Conservation (phyloP, 2,329 filamentous ascomycete species). For the Sordariomycetes sp. region DNA sequence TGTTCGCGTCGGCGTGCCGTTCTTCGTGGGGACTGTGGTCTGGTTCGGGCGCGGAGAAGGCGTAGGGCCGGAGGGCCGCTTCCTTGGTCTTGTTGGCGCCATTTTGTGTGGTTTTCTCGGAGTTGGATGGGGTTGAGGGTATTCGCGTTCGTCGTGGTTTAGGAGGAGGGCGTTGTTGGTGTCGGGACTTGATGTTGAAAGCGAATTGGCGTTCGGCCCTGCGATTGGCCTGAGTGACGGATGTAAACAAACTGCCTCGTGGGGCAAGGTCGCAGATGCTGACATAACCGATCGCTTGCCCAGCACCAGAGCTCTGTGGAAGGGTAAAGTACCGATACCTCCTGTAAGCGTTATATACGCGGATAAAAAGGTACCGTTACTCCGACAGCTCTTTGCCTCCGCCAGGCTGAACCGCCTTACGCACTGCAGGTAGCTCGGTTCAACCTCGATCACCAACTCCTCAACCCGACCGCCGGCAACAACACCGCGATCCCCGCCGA, state of each 20-base stretch:
- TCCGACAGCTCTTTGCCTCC: conserved; percentile 5
- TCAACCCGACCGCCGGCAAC: conserved; percentile 6
- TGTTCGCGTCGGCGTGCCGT: conserved; percentile 24
- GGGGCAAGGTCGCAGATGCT: background rate
- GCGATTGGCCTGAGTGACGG: background rate
- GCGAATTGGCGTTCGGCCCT: background rate
- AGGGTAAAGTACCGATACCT: background rate
- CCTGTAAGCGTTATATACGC: background rate
- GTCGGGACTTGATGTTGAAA: background rate
- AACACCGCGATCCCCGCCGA: conserved; percentile 8
- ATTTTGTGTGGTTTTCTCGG: conserved; percentile 21
- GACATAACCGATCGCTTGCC: background rate
- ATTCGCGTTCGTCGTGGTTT: background rate
- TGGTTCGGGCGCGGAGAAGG: conserved; percentile 27
- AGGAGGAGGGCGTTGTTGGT: background rate
- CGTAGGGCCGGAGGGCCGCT: conserved; percentile 14
- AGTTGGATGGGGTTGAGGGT: background rate
- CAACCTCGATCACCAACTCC: conserved; percentile 12
- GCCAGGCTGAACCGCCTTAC: conserved; percentile 37
- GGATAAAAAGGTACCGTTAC: conserved; percentile 1
- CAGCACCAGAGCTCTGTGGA: background rate
- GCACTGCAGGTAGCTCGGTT: conserved; percentile 14
- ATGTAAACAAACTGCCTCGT: conserved; percentile 14
- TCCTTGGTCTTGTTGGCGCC: conserved; percentile 32
- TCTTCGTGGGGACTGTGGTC: conserved; percentile 21